Percentiles rank a stretch among this genome's conserved stretches.
These are phyloP conservation scores for Pseudogymnoascus verrucosus DNA, from an alignment of 2,329 filamentous ascomycete genomes.

Conservation along the genomic window DNA sequence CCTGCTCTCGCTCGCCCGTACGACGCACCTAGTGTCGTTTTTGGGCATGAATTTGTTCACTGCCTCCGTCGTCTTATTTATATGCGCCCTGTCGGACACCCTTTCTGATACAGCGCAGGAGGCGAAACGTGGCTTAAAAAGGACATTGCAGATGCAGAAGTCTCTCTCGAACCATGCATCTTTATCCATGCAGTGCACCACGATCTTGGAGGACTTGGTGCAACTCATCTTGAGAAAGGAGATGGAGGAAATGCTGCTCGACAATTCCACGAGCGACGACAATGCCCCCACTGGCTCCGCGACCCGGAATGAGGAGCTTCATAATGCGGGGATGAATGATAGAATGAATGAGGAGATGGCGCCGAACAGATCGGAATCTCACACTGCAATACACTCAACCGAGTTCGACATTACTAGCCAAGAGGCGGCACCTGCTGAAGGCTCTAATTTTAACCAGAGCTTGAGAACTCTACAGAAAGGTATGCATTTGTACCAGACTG, in stretches of 20 bases:
- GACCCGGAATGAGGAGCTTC: not conserved
- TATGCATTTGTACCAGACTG: not conserved
- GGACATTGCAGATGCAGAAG: slow-evolving; percentile 35
- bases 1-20: slow-evolving; percentile 31
- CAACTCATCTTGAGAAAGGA: slow-evolving; percentile 13
- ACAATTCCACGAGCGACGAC: not conserved
- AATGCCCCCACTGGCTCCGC: not conserved
- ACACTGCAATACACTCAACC: not conserved
- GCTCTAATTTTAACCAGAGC: not conserved
- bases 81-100: slow-evolving; percentile 35
- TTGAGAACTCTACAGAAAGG: not conserved
- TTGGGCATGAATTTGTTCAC: slow-evolving; percentile 39
- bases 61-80: slow-evolving; percentile 35
- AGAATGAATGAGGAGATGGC: not conserved
- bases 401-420: not conserved
- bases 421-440: not conserved
- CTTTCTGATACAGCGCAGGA: slow-evolving; percentile 35
- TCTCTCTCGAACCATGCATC: slow-evolving; percentile 28
- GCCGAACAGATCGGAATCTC: not conserved
- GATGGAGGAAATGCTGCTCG: slow-evolving; percentile 11
- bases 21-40: slow-evolving; percentile 37
- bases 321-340: not conserved
- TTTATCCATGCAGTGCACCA: slow-evolving; percentile 30
- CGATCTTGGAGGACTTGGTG: slow-evolving; percentile 19
- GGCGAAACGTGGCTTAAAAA: slow-evolving; percentile 35